phyloP scores from a whole-genome alignment of 2,329 filamentous ascomycete species.

The Dactylonectria estremocensis region DNA sequence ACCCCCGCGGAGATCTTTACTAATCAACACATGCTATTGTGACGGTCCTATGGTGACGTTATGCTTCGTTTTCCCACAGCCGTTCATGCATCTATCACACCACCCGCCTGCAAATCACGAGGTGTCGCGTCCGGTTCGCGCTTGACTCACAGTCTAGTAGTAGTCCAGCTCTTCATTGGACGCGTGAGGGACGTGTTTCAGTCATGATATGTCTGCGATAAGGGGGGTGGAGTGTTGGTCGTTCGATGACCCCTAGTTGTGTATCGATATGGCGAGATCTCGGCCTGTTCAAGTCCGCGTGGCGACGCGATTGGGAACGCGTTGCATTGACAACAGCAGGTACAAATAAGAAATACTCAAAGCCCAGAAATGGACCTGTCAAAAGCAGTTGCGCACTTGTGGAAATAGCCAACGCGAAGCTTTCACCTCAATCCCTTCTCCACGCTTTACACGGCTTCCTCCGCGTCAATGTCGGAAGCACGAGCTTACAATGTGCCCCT shows the following conservation, averaged over 20 bases:
- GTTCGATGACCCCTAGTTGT: constrained; percentile 2
- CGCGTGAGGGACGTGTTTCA: constrained; percentile 35
- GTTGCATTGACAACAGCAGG: constrained; percentile 17
- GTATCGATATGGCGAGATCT: constrained; percentile 17
- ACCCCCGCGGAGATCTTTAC: no score
- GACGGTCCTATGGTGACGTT: no score
- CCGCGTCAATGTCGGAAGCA: constrained; percentile 19
- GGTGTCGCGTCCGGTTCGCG: no score
- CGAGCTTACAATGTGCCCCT: constrained; percentile 26
- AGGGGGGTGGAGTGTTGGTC: not conserved
- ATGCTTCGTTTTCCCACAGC: no score
- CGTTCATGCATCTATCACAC: no score
- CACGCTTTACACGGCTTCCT: not conserved
- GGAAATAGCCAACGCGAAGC: not conserved
- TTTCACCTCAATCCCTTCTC: not conserved
- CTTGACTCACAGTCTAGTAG: no score
- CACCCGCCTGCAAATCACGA: no score
- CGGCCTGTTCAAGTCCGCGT: not conserved
- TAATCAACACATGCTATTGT: no score
- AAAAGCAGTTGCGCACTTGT: not conserved
- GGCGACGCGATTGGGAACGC: not conserved
- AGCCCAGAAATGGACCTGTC: not conserved
- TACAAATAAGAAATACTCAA: not conserved
- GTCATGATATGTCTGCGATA: constrained; percentile 19
- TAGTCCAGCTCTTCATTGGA: constrained; percentile 5